Percentiles rank a stretch among this genome's conserved stretches.
phyloP scores from a whole-genome alignment of 441 rosid species.

The Corymbia calophylla region DNA sequence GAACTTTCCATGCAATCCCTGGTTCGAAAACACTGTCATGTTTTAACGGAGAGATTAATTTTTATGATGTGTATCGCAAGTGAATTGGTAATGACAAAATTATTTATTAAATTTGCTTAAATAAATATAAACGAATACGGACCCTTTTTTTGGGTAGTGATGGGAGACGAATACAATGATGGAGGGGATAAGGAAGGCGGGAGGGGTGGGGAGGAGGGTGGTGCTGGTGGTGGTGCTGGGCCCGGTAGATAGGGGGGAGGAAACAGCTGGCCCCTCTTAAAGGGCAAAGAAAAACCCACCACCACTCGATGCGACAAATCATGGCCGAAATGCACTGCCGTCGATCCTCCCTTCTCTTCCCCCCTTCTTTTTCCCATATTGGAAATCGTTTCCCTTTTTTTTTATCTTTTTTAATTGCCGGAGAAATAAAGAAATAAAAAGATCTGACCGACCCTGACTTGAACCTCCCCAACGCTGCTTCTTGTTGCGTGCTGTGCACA shows the following conservation, averaged over 20 bases:
- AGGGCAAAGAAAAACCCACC: background rate
- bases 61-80: background rate
- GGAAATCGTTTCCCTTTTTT: background rate
- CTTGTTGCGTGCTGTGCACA: background rate
- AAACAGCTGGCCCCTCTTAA: background rate
- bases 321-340: background rate
- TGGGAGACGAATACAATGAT: background rate
- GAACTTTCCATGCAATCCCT: background rate
- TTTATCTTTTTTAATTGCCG: background rate
- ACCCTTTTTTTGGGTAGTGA: rapidly evolving
- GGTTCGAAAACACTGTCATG: background rate
- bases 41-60: too few relatives aligned
- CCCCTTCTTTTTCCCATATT: background rate
- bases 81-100: too few relatives aligned
- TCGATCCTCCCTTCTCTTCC: background rate
- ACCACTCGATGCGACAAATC: background rate
- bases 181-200: background rate
- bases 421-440: background rate
- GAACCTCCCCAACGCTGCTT: background rate
- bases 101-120: too few relatives aligned
- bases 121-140: too few relatives aligned
- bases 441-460: background rate
- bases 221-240: too few relatives aligned
- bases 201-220: background rate
- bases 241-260: background rate